Conservation (phyloP, 2,329 filamentous ascomycete genomes). For the Colletotrichum tabaci region DNA sequence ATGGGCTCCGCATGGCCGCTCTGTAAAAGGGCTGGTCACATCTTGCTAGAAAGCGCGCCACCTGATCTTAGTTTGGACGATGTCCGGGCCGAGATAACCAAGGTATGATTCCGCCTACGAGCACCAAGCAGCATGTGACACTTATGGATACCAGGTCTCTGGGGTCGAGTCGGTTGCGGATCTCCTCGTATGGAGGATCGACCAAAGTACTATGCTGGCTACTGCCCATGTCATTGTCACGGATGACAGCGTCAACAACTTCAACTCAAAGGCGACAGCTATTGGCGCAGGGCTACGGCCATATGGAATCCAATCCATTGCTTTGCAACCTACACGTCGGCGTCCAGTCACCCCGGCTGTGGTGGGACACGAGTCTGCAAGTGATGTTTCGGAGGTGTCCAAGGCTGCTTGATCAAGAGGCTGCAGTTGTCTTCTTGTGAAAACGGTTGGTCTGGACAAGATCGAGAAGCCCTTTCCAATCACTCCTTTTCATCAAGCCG, state of each 20-base stretch:
- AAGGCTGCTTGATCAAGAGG: neutral
- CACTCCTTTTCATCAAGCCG: neutral
- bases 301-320: slow-evolving; percentile 80
- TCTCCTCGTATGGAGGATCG: slow-evolving; percentile 81
- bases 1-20: slow-evolving; percentile 75
- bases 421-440: neutral
- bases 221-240: slow-evolving; percentile 78
- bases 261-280: slow-evolving; percentile 72
- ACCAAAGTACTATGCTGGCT: slow-evolving; percentile 79
- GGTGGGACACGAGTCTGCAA: neutral
- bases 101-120: slow-evolving; percentile 55
- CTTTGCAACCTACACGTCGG: slow-evolving; percentile 75
- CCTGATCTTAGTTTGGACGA: slow-evolving; percentile 71
- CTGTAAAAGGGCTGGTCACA: slow-evolving; percentile 72
- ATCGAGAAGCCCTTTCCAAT: neutral
- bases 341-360: neutral
- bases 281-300: slow-evolving; percentile 80
- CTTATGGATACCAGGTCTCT: slow-evolving; percentile 64
- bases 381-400: neutral
- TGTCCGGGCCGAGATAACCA: slow-evolving; percentile 78
- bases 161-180: slow-evolving; percentile 79
- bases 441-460: neutral
- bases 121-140: neutral
- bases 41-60: slow-evolving; percentile 78
- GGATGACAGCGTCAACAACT: slow-evolving; percentile 68